These are phyloP conservation scores for Taphrina flavorubra DNA, from an alignment of 1,139 yeast genomes.

Conservation along the genomic window DNA sequence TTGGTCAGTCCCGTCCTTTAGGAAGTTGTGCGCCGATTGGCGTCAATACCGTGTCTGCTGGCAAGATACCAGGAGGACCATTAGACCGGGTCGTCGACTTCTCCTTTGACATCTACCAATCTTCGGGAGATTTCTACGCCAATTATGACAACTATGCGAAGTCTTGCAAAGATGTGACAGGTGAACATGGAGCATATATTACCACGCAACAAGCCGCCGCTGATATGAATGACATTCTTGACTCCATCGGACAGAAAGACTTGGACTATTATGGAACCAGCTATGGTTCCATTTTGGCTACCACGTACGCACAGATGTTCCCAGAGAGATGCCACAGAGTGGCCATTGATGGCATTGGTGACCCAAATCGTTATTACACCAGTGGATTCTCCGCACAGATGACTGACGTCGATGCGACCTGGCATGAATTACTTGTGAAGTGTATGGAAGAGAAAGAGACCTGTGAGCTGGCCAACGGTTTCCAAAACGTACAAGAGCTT, in stretches of 20 bases:
- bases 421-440: not conserved
- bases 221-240: slow-evolving; percentile 18
- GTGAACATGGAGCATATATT: slow-evolving; percentile 8
- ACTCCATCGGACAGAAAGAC: slow-evolving; percentile 12
- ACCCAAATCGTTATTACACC: not conserved
- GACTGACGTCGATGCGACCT: slow-evolving; percentile 6
- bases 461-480: slow-evolving; percentile 9
- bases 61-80: not conserved
- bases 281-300: slow-evolving; percentile 16
- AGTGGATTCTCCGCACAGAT: not conserved
- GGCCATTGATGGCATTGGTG: slow-evolving; percentile 12
- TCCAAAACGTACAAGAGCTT: not conserved
- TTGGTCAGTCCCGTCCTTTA: not conserved
- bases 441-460: not conserved
- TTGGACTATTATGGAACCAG: slow-evolving; percentile 19
- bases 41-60: not conserved
- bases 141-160: not conserved
- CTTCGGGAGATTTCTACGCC: slow-evolving; percentile 4
- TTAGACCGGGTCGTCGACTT: not conserved
- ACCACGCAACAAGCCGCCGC: slow-evolving; percentile 17
- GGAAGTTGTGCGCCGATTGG: not conserved
- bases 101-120: not conserved
- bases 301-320: slow-evolving; percentile 16
- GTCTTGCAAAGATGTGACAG: slow-evolving; percentile 13
- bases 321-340: slow-evolving; percentile 4